Conservation (phyloP, 257 asterid species). For the Rauvolfia tetraphylla region DNA sequence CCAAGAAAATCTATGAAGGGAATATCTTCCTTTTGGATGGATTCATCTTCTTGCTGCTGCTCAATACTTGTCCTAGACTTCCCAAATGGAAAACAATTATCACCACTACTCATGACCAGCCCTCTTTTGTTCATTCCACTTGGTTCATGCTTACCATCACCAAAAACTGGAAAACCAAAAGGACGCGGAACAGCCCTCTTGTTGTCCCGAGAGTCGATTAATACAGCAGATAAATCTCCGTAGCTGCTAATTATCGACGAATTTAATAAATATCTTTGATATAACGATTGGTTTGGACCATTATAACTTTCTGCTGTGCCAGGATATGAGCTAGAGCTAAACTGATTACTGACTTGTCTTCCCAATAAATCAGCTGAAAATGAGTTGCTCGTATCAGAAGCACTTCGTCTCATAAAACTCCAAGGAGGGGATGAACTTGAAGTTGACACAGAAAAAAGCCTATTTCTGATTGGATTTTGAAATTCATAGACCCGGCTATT, state of each 20-base stretch:
- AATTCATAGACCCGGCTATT: conserved; percentile 32
- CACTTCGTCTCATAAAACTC: conserved; percentile 27
- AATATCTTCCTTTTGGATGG: conserved; percentile 43
- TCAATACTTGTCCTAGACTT: conserved; percentile 25
- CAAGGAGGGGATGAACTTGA: conserved; percentile 35
- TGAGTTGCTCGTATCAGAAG: conserved; percentile 8
- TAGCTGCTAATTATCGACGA: conserved; percentile 34
- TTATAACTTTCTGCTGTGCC: conserved; percentile 8
- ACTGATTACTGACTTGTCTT: conserved; percentile 22
- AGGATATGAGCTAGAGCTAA: conserved; percentile 15
- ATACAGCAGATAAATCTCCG: conserved; percentile 14
- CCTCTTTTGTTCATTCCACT: conserved; percentile 8
- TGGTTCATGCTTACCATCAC: conserved; percentile 17
- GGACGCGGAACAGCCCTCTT: conserved; percentile 22
- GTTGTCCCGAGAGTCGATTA: conserved; percentile 13
- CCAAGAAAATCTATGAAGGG: conserved; percentile 97
- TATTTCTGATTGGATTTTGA: conserved; percentile 39
- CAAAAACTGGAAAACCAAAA: conserved; percentile 19
- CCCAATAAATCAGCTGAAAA: conserved; percentile 27
- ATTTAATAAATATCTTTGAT: conserved; percentile 19
- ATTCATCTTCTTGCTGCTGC: conserved; percentile 27
- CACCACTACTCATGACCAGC: not conserved
- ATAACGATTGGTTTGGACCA: conserved; percentile 6
- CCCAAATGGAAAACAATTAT: conserved; percentile 13
- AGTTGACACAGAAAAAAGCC: conserved; percentile 43